Evolutionary conservation across 805 yeast genomes (phyloP).

Genomic region (Lachancea thermotolerans): DNA sequence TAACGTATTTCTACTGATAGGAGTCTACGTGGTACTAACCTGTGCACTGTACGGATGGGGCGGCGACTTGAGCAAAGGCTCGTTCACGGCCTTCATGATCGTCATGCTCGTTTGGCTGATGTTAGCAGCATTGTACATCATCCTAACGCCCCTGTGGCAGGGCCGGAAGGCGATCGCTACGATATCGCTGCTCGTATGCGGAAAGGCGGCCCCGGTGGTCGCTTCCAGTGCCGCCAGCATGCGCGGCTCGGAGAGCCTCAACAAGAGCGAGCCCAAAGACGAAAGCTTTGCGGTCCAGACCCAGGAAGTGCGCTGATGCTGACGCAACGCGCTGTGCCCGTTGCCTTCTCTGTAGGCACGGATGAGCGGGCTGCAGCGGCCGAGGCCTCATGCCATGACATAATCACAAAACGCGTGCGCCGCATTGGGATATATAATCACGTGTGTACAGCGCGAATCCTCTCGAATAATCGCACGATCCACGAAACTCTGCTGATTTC

Average conservation of each 20-base stretch:
- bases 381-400: no score
- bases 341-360: no score
- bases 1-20: constrained; percentile 30
- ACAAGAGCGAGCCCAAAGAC: neutral
- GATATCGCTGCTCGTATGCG: constrained; percentile 2
- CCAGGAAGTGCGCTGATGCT: neutral
- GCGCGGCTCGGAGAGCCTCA: no score
- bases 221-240: neutral
- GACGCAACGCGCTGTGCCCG: no score
- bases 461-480: no score
- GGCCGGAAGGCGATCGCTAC: constrained; percentile 21
- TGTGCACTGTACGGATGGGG: constrained; percentile 31
- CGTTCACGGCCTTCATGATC: constrained; percentile 34
- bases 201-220: neutral
- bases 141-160: constrained; percentile 34
- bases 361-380: no score
- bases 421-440: no score
- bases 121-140: constrained; percentile 32
- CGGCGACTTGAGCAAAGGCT: constrained; percentile 31
- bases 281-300: neutral
- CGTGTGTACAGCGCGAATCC: no score
- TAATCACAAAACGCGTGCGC: no score
- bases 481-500: no score
- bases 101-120: constrained; percentile 36
- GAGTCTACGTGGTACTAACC: constrained; percentile 31